These are phyloP conservation scores for Closterium sp. DNA, from an alignment of 139 green algal genomes.

Conservation along the genomic window DNA sequence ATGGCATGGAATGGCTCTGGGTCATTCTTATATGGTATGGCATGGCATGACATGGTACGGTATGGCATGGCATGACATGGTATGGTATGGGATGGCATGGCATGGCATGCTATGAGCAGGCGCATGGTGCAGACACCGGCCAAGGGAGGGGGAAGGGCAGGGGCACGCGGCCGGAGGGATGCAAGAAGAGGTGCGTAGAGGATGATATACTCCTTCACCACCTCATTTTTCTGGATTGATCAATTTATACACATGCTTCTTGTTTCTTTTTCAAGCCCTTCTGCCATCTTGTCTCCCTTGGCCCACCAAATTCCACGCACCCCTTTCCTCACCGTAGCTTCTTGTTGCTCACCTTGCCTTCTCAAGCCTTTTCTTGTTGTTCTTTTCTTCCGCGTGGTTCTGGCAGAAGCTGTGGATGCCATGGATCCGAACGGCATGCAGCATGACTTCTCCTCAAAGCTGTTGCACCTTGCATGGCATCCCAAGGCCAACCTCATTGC, in stretches of 20 bases:
- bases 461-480: conserved; percentile 96
- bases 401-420: neutral
- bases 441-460: conserved; percentile 80
- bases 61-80: neutral
- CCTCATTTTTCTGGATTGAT: too few relatives aligned
- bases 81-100: neutral
- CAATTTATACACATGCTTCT: too few relatives aligned
- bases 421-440: neutral
- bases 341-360: too few relatives aligned
- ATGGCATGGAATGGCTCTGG: too few relatives aligned
- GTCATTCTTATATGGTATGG: too few relatives aligned
- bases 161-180: neutral
- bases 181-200: neutral
- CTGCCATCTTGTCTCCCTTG: too few relatives aligned
- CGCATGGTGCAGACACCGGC: neutral
- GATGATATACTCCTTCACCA: neutral
- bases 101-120: neutral
- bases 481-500: conserved; percentile 87
- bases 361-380: neutral
- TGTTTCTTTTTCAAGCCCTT: too few relatives aligned
- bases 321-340: too few relatives aligned
- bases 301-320: too few relatives aligned
- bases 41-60: neutral
- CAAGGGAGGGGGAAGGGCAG: neutral
- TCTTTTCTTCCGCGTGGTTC: neutral